Conservation (phyloP, 139 green algal species). For the Tetradesmus obliquus region DNA sequence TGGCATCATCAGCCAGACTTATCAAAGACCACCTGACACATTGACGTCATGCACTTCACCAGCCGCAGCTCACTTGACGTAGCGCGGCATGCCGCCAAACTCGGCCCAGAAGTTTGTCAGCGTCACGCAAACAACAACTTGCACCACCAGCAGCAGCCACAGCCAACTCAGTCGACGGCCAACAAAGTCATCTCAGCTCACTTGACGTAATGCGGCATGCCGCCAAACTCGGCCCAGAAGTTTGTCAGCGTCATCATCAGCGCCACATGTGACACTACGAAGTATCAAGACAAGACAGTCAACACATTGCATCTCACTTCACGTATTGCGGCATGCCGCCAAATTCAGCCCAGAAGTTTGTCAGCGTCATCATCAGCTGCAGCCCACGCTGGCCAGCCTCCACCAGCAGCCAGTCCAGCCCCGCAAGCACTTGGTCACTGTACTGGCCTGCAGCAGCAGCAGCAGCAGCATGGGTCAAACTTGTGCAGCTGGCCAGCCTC, state of each 20-base stretch:
- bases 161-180: too few species aligned
- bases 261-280: constrained; percentile 22
- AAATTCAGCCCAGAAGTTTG: constrained; percentile 85
- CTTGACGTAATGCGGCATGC: constrained; percentile 84
- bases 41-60: neutral
- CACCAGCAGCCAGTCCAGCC: constrained; percentile 6
- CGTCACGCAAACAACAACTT: neutral
- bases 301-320: constrained; percentile 45
- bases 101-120: constrained; percentile 84
- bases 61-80: constrained; percentile 68
- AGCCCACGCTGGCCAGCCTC: constrained; percentile 56
- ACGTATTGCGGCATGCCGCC: constrained; percentile 88
- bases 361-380: constrained; percentile 74
- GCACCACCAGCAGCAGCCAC: too few species aligned
- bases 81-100: constrained; percentile 85
- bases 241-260: constrained; percentile 81
- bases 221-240: constrained; percentile 83
- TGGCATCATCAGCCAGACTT: neutral
- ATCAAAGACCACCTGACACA: neutral
- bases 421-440: neutral
- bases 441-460: neutral
- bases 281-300: too few species aligned
- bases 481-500: neutral
- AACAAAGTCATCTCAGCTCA: constrained; percentile 28
- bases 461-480: neutral